phyloP scores from a whole-genome alignment of 352 stramenopile genomes.

The Pythium diclinum region DNA sequence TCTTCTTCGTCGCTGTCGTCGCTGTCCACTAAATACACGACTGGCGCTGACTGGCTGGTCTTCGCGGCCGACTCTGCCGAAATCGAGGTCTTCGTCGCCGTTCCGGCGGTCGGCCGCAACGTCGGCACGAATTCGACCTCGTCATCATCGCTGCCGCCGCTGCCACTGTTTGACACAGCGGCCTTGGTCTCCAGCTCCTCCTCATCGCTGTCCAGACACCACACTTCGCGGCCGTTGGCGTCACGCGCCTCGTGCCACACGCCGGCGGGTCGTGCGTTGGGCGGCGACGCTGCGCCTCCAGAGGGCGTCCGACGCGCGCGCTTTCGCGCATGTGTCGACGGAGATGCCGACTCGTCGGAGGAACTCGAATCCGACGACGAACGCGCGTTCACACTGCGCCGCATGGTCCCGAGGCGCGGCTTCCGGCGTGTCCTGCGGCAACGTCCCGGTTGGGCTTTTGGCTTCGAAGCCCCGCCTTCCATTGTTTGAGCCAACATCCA shows the following conservation, averaged over 20 bases:
- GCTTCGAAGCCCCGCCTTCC: slow-evolving; percentile 18
- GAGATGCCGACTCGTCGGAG: not conserved
- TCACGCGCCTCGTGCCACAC: slow-evolving; percentile 60
- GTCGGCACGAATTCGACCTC: not conserved
- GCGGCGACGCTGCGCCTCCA: not conserved
- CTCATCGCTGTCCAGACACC: slow-evolving; percentile 31
- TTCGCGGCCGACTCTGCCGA: not conserved
- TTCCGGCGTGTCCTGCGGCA: slow-evolving; percentile 4
- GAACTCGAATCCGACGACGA: slow-evolving; percentile 7
- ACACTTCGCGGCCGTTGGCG: slow-evolving; percentile 51
- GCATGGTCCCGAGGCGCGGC: slow-evolving; percentile 9
- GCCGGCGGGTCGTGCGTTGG: not conserved
- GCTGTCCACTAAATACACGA: slow-evolving; percentile 27
- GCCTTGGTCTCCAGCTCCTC: slow-evolving; percentile 6
- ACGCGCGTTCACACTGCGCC: not conserved
- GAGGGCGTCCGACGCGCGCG: slow-evolving; percentile 52
- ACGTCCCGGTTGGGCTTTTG: slow-evolving; percentile 5
- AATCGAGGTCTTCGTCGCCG: slow-evolving; percentile 6
- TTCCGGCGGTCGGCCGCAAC: not conserved
- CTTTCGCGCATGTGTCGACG: slow-evolving; percentile 34
- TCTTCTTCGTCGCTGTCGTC: slow-evolving; percentile 22
- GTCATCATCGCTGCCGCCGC: not conserved
- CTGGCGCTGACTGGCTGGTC: not conserved
- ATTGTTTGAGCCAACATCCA: slow-evolving; percentile 10
- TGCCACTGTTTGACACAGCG: not conserved